phyloP scores from a whole-genome alignment of 2,329 filamentous ascomycete genomes.

The Pseudocercospora cruenta region DNA sequence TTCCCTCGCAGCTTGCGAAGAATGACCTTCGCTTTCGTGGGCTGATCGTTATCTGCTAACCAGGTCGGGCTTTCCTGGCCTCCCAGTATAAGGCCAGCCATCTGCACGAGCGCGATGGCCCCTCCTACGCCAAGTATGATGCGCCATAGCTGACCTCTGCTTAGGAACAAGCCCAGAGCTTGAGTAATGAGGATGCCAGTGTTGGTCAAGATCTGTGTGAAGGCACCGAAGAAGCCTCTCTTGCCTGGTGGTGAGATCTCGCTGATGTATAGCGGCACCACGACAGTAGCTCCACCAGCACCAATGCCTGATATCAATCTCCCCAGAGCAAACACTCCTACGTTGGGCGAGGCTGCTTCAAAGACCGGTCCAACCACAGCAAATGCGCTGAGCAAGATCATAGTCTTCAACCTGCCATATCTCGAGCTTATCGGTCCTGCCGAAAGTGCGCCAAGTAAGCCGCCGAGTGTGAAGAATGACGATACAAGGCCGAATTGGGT shows the following conservation, averaged over 20 bases:
- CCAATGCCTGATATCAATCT: slow-evolving; percentile 80
- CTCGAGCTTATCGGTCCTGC: slow-evolving; percentile 78
- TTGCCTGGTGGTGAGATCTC: slow-evolving; percentile 76
- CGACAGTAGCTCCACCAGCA: slow-evolving; percentile 86
- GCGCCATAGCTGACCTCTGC: slow-evolving; percentile 78
- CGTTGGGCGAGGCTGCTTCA: slow-evolving; percentile 71
- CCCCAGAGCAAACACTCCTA: slow-evolving; percentile 71
- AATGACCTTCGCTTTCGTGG: slow-evolving; percentile 64
- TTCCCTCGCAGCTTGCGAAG: slow-evolving; percentile 77
- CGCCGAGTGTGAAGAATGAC: slow-evolving; percentile 89
- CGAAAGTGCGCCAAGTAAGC: slow-evolving; percentile 77
- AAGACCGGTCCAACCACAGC: slow-evolving; percentile 76
- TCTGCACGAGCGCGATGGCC: slow-evolving; percentile 68
- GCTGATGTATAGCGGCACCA: slow-evolving; percentile 92
- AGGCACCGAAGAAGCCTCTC: slow-evolving; percentile 69
- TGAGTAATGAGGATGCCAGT: slow-evolving; percentile 81
- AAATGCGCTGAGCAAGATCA: slow-evolving; percentile 76
- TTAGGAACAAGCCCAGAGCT: slow-evolving; percentile 83
- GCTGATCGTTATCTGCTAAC: slow-evolving; percentile 70
- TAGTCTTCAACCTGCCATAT: slow-evolving; percentile 73
- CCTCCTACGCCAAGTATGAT: slow-evolving; percentile 77
- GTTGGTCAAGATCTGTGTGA: slow-evolving; percentile 94
- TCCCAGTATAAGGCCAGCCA: slow-evolving; percentile 67
- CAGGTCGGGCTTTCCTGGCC: slow-evolving; percentile 87
- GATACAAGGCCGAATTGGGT: slow-evolving; percentile 82